phyloP scores from a whole-genome alignment of 352 stramenopile genomes.

The Phytopythium vexans region DNA sequence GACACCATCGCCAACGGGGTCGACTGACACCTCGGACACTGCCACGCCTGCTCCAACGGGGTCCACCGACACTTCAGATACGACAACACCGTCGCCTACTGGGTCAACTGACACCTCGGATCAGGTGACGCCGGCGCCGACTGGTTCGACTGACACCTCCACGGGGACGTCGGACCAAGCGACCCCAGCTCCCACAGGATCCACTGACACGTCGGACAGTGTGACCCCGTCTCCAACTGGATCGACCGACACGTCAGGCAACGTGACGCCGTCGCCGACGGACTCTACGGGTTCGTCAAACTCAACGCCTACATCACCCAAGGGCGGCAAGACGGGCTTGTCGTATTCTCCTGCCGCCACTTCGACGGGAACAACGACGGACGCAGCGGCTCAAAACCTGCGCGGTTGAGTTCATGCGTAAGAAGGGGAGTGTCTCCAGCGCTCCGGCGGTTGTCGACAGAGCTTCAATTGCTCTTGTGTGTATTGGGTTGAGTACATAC shows the following conservation, averaged over 20 bases:
- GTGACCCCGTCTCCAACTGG: background rate
- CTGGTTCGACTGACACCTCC: too few species aligned
- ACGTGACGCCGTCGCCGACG: background rate
- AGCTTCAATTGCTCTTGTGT: too few species aligned
- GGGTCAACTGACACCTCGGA: conserved; percentile 1
- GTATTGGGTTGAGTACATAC: too few species aligned
- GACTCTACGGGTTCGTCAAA: too few species aligned
- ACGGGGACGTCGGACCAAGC: too few species aligned
- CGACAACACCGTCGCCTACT: background rate
- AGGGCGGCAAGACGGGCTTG: background rate
- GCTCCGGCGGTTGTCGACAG: too few species aligned
- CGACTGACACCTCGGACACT: background rate
- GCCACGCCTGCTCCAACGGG: background rate
- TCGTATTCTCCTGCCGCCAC: background rate
- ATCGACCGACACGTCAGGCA: background rate
- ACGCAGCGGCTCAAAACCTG: conserved; percentile 1
- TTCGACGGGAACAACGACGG: conserved; percentile 2
- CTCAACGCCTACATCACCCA: too few species aligned
- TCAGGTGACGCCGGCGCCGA: background rate
- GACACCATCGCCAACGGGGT: background rate
- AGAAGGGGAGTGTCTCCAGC: too few species aligned
- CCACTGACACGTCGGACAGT: background rate
- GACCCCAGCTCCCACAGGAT: background rate
- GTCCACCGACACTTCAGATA: background rate
- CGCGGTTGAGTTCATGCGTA: conserved; percentile 1